Percentiles rank a stretch among this genome's conserved stretches.
Evolutionary conservation across 2,329 filamentous ascomycete species (phyloP).

Genomic region (Seiridium cupressi): DNA sequence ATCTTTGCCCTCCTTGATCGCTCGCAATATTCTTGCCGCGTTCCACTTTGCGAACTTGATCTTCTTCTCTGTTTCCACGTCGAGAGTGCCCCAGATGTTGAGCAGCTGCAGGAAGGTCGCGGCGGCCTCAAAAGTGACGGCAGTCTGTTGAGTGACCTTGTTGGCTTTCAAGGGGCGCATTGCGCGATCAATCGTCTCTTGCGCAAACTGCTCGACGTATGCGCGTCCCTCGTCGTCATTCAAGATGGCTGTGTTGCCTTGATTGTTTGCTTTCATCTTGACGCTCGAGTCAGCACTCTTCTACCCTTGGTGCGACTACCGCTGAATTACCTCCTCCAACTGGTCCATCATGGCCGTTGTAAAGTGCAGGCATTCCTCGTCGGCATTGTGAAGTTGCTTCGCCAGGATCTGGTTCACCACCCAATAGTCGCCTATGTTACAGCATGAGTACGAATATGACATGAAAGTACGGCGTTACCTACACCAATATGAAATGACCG

Average conservation of each 20-base stretch:
- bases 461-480: slow-evolving; percentile 34
- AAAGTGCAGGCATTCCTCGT: slow-evolving; percentile 76
- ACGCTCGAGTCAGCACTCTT: neutral
- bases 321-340: slow-evolving; percentile 66
- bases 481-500: slow-evolving; percentile 96
- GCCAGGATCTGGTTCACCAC: slow-evolving; percentile 88
- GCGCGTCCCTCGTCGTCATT: slow-evolving; percentile 86
- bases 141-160: slow-evolving; percentile 85
- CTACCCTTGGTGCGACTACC: neutral
- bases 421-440: slow-evolving; percentile 74
- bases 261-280: slow-evolving; percentile 69
- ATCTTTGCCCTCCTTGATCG: slow-evolving; percentile 85
- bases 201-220: slow-evolving; percentile 90
- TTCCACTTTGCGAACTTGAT: slow-evolving; percentile 98
- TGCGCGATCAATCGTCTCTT: slow-evolving; percentile 82
- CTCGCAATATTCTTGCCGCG: slow-evolving; percentile 84
- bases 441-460: slow-evolving; percentile 13
- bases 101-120: slow-evolving; percentile 88
- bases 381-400: slow-evolving; percentile 73
- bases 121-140: slow-evolving; percentile 89
- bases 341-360: slow-evolving; percentile 87
- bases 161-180: slow-evolving; percentile 80
- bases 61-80: slow-evolving; percentile 77
- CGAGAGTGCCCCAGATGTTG: slow-evolving; percentile 76
- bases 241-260: slow-evolving; percentile 76